These are phyloP conservation scores for Monilinia vaccinii-corymbosi DNA, from an alignment of 2,329 filamentous ascomycete genomes.

Conservation along the genomic window DNA sequence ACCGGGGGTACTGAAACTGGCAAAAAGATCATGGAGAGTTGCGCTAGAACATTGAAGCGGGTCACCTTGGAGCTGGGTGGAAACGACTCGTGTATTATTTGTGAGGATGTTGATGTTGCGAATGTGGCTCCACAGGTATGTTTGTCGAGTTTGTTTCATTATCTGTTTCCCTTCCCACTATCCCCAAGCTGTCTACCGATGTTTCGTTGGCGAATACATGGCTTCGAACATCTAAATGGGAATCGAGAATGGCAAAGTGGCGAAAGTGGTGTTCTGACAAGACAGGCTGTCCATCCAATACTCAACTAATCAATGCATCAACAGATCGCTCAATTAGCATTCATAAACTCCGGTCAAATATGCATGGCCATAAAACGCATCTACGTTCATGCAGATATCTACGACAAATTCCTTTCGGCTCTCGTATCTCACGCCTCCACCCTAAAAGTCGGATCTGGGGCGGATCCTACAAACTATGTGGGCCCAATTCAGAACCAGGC, in stretches of 20 bases:
- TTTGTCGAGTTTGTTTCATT: not conserved
- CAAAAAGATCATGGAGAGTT: slow-evolving; percentile 38
- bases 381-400: slow-evolving; percentile 50
- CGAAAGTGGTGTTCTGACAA: no score
- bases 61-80: slow-evolving; percentile 37
- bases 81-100: slow-evolving; percentile 45
- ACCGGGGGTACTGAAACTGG: slow-evolving; percentile 46
- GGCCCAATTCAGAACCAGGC: slow-evolving; percentile 54
- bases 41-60: slow-evolving; percentile 40
- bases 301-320: not conserved
- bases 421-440: slow-evolving; percentile 36
- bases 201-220: not conserved
- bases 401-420: slow-evolving; percentile 39
- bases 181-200: not conserved
- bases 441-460: slow-evolving; percentile 32
- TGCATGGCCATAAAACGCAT: slow-evolving; percentile 48
- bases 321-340: slow-evolving; percentile 36
- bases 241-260: not conserved
- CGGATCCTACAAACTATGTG: slow-evolving; percentile 29
- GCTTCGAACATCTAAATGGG: no score
- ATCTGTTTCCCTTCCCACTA: not conserved
- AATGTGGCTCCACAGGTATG: slow-evolving; percentile 30
- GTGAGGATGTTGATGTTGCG: slow-evolving; percentile 41
- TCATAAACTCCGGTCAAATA: slow-evolving; percentile 41
- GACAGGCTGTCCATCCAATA: not conserved